Conservation (phyloP, 345 rosid genomes). For the Eucalyptus cloeziana region DNA sequence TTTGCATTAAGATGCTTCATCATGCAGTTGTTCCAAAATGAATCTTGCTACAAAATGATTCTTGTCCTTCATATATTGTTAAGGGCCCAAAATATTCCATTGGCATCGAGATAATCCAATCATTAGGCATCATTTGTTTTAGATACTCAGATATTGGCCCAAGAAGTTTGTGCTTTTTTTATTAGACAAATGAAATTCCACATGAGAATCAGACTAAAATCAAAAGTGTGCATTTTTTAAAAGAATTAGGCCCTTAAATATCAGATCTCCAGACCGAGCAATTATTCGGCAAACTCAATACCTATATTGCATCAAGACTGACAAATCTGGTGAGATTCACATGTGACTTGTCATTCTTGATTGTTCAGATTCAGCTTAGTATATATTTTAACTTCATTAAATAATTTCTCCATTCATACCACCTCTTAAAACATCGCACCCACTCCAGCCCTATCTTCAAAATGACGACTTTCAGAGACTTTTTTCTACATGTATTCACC, state of each 20-base stretch:
- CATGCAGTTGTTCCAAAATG: background rate
- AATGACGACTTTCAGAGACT: background rate
- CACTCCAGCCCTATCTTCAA: background rate
- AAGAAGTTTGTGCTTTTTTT: background rate
- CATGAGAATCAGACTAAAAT: background rate
- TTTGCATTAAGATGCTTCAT: background rate
- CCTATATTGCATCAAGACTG: background rate
- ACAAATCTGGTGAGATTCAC: background rate
- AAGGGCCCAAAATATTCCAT: background rate
- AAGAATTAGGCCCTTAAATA: background rate
- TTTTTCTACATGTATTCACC: background rate
- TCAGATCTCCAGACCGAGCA: background rate
- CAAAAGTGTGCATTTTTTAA: background rate
- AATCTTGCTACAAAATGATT: background rate
- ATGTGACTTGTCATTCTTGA: background rate
- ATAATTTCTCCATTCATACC: background rate
- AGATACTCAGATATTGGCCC: background rate
- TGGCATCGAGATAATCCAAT: background rate
- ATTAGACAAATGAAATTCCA: background rate
- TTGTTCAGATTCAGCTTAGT: background rate
- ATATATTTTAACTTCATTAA: background rate
- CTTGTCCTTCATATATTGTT: background rate
- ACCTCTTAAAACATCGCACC: background rate
- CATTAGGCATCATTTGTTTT: background rate
- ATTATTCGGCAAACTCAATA: background rate